These are phyloP conservation scores for Rhodotorula mucilaginosa DNA, from an alignment of 1,284 basidiomycete genomes.

Conservation along the genomic window DNA sequence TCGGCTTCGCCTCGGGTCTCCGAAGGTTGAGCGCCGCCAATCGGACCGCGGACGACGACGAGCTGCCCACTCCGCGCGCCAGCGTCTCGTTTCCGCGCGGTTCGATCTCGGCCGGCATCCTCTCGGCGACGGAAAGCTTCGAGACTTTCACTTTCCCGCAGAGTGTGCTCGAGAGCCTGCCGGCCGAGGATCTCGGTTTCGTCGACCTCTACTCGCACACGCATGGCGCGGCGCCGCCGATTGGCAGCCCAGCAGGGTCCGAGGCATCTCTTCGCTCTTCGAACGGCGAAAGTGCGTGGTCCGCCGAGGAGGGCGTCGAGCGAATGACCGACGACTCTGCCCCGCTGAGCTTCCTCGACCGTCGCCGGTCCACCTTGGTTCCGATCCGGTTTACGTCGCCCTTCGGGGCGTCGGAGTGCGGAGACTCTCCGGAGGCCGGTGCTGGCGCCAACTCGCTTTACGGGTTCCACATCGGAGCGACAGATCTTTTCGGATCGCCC, in stretches of 20 bases:
- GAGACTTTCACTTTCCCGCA: conserved; percentile 25
- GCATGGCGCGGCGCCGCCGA: neutral
- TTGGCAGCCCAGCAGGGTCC: neutral
- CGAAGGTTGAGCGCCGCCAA: conserved; percentile 12
- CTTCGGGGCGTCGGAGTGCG: neutral
- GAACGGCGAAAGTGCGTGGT: neutral
- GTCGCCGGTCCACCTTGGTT: conserved; percentile 18
- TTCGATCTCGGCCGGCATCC: conserved; percentile 10
- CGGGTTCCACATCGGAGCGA: conserved; percentile 21
- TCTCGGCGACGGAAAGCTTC: conserved; percentile 14
- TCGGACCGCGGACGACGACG: neutral
- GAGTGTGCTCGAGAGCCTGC: conserved; percentile 15
- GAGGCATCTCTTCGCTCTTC: neutral
- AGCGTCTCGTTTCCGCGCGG: neutral
- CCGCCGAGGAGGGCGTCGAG: neutral
- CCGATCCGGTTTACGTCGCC: conserved; percentile 13
- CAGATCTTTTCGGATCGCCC: conserved; percentile 13
- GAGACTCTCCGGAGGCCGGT: neutral
- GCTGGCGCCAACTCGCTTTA: neutral
- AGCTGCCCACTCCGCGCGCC: neutral
- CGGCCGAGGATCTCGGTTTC: conserved; percentile 16
- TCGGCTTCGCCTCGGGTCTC: conserved; percentile 13
- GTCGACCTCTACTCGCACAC: conserved; percentile 3
- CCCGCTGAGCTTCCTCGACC: conserved; percentile 7
- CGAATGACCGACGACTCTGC: neutral